Percentiles rank a stretch among this genome's conserved stretches.
Conservation (phyloP, 352 stramenopile genomes). For the Pythium insidiosum region DNA sequence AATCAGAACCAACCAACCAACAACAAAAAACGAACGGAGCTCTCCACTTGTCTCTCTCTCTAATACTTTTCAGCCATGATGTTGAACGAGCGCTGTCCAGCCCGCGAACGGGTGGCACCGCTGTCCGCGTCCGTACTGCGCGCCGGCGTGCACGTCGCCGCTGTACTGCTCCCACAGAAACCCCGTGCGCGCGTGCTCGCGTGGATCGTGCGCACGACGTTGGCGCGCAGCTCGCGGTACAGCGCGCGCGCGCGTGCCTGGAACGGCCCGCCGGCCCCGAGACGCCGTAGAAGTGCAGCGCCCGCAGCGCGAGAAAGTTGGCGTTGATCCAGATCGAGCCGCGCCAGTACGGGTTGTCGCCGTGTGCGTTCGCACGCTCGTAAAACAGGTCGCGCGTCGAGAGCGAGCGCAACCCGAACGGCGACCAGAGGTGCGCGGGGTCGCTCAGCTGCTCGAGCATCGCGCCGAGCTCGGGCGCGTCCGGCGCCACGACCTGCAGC, state of each 20-base stretch:
- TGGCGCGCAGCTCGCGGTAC: conserved; percentile 44
- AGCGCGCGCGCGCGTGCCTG: conserved; percentile 27
- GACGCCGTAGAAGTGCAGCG: conserved; percentile 80
- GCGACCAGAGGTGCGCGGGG: conserved; percentile 64
- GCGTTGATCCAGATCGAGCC: conserved; percentile 93
- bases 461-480: conserved; percentile 54
- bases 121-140: conserved; percentile 71
- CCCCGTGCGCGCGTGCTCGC: conserved; percentile 82
- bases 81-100: conserved; percentile 91
- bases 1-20: too few species aligned
- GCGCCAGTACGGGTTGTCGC: conserved; percentile 90
- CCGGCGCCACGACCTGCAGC: conserved; percentile 53
- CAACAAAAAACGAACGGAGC: too few species aligned
- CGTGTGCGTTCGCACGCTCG: conserved; percentile 83
- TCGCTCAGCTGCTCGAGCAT: conserved; percentile 54
- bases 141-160: conserved; percentile 35
- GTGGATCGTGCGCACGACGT: conserved; percentile 59
- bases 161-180: conserved; percentile 95
- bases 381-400: conserved; percentile 83
- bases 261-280: conserved; percentile 10
- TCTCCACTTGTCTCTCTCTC: too few species aligned
- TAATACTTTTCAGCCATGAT: conserved; percentile 92
- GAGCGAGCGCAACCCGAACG: conserved; percentile 81
- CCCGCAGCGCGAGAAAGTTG: conserved; percentile 89
- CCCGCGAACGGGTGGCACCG: conserved; percentile 90